Base-by-base conservation (phyloP, 352 stramenopile genomes). In the Pythium volutum region DNA sequence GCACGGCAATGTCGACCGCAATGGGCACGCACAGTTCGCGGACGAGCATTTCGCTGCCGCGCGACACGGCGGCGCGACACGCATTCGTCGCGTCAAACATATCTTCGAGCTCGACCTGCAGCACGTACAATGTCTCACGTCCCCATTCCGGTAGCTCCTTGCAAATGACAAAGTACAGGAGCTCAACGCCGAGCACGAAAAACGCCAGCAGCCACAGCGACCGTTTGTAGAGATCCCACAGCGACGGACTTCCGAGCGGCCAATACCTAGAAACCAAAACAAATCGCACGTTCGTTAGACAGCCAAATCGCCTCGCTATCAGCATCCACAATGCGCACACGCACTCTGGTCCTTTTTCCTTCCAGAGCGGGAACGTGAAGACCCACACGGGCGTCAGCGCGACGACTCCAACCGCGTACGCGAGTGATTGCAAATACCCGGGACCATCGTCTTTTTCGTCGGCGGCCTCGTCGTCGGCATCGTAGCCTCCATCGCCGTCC, bases 101-200 rank as follows among this genome's bases (percentile, higher is more conserved):
- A 11, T 87, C 75, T 10, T 67, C 51, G 4, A 78, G 46, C 14
- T 77, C 70, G 27, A 72, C 71, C 4, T 77, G 73, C 15, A 88
- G 39, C 15, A 79, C 75, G 0, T 73, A 74, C 46, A 73, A 61
- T n/a, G 65, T 70, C 27, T 78, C 34, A 61, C 34, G 45, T 38
- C 71, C 51, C 45, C 82, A 47, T 41, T 89, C 76, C 1, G 79
- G 77, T 5, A 90, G 51, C 16, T 90, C 83, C 47, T 73, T 74
- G 42, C 77, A 88, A 26, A 90, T 70, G 0, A 70, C 66, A 63
- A 76, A 92, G 65, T 89, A 90, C 20, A 88, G 39, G 33, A 90
- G 47, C 49, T 62, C 45, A 0, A 86, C 42, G 3, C 81, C 76
- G 26, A 77, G 76, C 36, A 66, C 49, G 16, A 87, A 56, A 29